A percentile compares a stretch with the other conserved stretches of the same genome.
These are phyloP conservation scores for Xylariaceae sp. DNA, from an alignment of 2,329 filamentous ascomycete genomes.

Conservation along the genomic window DNA sequence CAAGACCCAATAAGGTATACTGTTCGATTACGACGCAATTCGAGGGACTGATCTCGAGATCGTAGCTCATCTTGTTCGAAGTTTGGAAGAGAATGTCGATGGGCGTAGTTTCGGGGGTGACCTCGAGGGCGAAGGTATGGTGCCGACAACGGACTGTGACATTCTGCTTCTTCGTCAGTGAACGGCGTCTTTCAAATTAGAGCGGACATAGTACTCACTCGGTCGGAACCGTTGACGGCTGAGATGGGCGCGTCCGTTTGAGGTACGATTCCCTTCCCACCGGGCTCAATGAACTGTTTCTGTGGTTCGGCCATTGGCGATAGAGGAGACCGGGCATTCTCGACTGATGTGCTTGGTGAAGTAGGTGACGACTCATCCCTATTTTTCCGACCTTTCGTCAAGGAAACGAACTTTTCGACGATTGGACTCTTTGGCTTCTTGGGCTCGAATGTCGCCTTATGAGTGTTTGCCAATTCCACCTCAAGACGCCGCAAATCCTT, in stretches of 20 bases:
- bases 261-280: constrained; percentile 42
- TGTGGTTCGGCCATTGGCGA: constrained; percentile 9
- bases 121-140: constrained; percentile 63
- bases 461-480: constrained; percentile 36
- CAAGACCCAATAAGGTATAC: constrained; percentile 71
- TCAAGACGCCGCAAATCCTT: constrained; percentile 43
- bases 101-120: constrained; percentile 70
- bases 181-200: not conserved
- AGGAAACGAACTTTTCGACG: constrained; percentile 44
- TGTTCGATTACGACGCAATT: constrained; percentile 72
- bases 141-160: constrained; percentile 71
- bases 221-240: constrained; percentile 73
- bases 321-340: constrained; percentile 21
- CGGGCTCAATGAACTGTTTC: constrained; percentile 35
- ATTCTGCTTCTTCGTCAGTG: constrained; percentile 40
- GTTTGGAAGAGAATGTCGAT: constrained; percentile 68
- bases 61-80: constrained; percentile 56
- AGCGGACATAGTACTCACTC: constrained; percentile 48
- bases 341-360: constrained; percentile 27
- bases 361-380: constrained; percentile 32
- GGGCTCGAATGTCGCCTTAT: constrained; percentile 15
- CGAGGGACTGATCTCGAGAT: constrained; percentile 52
- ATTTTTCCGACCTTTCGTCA: constrained; percentile 39
- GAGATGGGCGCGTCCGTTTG: constrained; percentile 72
- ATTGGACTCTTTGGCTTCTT: constrained; percentile 36